A percentile compares a stretch with the other conserved stretches of the same genome.
These are phyloP conservation scores for Cyanodermella asteris DNA, from an alignment of 2,329 filamentous ascomycete genomes.

Conservation along the genomic window DNA sequence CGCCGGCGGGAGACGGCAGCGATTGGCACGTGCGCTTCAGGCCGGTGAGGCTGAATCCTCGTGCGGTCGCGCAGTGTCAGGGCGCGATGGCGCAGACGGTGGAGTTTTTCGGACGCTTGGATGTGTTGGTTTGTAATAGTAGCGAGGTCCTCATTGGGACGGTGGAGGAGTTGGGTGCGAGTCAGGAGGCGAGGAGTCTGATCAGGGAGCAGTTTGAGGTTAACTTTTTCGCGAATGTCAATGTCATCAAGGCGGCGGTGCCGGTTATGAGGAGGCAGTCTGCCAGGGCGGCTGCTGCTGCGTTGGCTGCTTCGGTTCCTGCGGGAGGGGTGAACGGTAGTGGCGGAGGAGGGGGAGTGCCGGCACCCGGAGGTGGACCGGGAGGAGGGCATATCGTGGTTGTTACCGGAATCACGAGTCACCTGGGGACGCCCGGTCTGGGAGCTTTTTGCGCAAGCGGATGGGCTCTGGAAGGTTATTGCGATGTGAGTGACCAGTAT, in stretches of 20 bases:
- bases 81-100: slow-evolving; percentile 74
- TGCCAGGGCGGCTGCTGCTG: too few relatives aligned
- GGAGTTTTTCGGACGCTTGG: slow-evolving; percentile 62
- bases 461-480: slow-evolving; percentile 90
- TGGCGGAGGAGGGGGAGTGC: too few relatives aligned
- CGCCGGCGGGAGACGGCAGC: too few relatives aligned
- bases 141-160: slow-evolving; percentile 78
- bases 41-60: slow-evolving; percentile 70
- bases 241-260: slow-evolving; percentile 76
- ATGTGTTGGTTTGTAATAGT: slow-evolving; percentile 76
- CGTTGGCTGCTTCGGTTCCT: too few relatives aligned
- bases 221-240: slow-evolving; percentile 88
- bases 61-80: slow-evolving; percentile 52
- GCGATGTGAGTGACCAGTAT: slow-evolving; percentile 37
- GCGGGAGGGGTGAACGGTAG: too few relatives aligned
- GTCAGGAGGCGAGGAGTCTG: slow-evolving; percentile 49
- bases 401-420: slow-evolving; percentile 72
- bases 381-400: slow-evolving; percentile 81
- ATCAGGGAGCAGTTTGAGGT: slow-evolving; percentile 82
- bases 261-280: slow-evolving; percentile 59
- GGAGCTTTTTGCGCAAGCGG: slow-evolving; percentile 79
- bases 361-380: too few relatives aligned
- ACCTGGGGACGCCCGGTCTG: slow-evolving; percentile 80
- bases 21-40: slow-evolving; percentile 80
- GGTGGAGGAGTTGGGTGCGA: slow-evolving; percentile 70